phyloP scores from a whole-genome alignment of 805 yeast species.

The Ogataea nitratoaversa region DNA sequence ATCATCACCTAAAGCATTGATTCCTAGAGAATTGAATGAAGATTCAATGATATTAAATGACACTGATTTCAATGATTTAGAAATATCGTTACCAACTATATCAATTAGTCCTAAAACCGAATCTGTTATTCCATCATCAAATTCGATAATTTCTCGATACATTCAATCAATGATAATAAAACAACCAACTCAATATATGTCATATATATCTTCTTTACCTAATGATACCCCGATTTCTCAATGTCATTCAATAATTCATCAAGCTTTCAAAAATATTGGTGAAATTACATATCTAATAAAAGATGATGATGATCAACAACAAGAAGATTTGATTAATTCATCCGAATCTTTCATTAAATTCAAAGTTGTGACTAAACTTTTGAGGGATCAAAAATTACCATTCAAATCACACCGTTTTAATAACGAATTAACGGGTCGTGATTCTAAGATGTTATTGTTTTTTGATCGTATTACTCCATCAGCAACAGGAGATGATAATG shows the following conservation, averaged over 20 bases:
- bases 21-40: not conserved
- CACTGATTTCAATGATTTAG: not conserved
- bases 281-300: slow-evolving; percentile 20
- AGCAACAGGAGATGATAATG: slow-evolving; percentile 15
- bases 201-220: slow-evolving; percentile 28
- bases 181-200: slow-evolving; percentile 22
- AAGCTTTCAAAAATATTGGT: slow-evolving; percentile 24
- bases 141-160: slow-evolving; percentile 16
- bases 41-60: slow-evolving; percentile 1
- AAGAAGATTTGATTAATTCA: slow-evolving; percentile 21
- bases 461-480: slow-evolving; percentile 24
- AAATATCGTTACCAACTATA: slow-evolving; percentile 8
- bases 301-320: slow-evolving; percentile 20
- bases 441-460: slow-evolving; percentile 30
- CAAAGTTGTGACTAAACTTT: slow-evolving; percentile 22
- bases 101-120: not conserved
- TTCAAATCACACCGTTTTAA: slow-evolving; percentile 26
- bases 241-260: slow-evolving; percentile 20
- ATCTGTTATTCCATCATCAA: slow-evolving; percentile 1
- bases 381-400: slow-evolving; percentile 24
- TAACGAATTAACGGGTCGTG: slow-evolving; percentile 27
- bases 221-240: slow-evolving; percentile 25
- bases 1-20: not conserved
- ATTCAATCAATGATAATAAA: slow-evolving; percentile 25
- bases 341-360: slow-evolving; percentile 25